Evolutionary conservation across 1,139 yeast genomes (phyloP).

Genomic region (Pichia sp.): DNA sequence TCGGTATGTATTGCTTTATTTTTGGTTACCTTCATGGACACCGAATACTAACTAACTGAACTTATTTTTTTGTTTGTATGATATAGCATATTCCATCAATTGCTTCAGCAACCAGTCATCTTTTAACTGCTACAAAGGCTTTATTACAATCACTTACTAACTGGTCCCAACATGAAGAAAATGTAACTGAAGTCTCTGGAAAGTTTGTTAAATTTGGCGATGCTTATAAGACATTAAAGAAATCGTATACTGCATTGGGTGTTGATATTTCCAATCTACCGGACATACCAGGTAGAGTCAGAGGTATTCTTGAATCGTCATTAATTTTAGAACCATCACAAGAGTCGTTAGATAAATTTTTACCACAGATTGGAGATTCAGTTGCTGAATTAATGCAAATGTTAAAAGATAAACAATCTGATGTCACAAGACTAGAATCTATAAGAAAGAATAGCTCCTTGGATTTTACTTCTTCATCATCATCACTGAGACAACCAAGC

Average conservation of each 20-base stretch:
- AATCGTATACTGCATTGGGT: constrained; percentile 63
- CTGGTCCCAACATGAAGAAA: constrained; percentile 80
- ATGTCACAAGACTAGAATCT: constrained; percentile 15
- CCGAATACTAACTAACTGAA: not conserved
- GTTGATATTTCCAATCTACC: constrained; percentile 66
- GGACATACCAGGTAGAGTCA: constrained; percentile 66
- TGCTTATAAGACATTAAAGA: constrained; percentile 81
- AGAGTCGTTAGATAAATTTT: constrained; percentile 67
- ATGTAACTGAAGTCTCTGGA: constrained; percentile 82
- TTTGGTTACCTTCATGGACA: not conserved
- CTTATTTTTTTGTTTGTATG: not conserved
- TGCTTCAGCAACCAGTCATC: constrained; percentile 29
- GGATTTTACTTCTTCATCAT: constrained; percentile 5
- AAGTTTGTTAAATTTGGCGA: constrained; percentile 90
- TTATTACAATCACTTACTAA: constrained; percentile 76
- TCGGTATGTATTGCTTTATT: constrained; percentile 12
- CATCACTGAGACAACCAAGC: constrained; percentile 4
- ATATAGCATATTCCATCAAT: constrained; percentile 18
- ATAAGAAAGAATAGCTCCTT: not conserved
- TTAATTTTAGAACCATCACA: constrained; percentile 82
- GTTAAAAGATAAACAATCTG: constrained; percentile 70
- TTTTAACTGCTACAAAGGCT: constrained; percentile 84
- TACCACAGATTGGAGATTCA: constrained; percentile 82
- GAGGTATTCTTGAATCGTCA: constrained; percentile 80
- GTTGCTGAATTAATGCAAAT: constrained; percentile 76